Base-by-base conservation (phyloP, 345 rosid species). In the Bretschneidera sinensis region DNA sequence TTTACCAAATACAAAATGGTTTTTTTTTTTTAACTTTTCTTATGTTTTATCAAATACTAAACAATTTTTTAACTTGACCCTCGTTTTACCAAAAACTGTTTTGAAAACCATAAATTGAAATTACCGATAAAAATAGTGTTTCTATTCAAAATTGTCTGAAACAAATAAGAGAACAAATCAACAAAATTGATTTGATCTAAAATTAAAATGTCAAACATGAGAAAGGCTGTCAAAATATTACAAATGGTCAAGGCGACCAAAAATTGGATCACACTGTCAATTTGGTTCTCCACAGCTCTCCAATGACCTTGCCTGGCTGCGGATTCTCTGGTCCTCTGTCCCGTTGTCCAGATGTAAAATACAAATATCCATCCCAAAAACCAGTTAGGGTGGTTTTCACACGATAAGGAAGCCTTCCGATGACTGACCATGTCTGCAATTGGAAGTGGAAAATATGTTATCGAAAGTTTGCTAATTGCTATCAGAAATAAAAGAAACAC, bases 281-380 rank as follows among this genome's bases (percentile, higher is more conserved):
- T 65, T 81, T 88, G 60, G 96, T 79, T 73, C 98, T 85, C 92
- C 95, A 88, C 85, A 80, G 73, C 53, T 86, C 91, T 64, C 85
- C 92, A 9, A 85, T 66, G 35, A 92, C 95, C 69, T 80, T 81
- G 31, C 64, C 79, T 0, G 96, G 98, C 51, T 78, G 90, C 15
- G 98, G 96, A 82, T 88, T 85, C 21, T 75, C 85, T 0, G 86
- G 87, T 65, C 92, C 95, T 74, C 89, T 81, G 66, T 86, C 96
- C 2, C 90, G 77, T 64, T 88, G 95, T 48, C 95, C 98, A 0
- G 98, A 92, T 15, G 95, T 88, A 35, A 86, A 86, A 61, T 85
- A 88, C 78, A 86, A 69, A 79, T 85, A 83, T 61, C 95, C 96
- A 35, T 86, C 82, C 90, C 91, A 85, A 60, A 71, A 82, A 0